Percentiles rank a stretch among this genome's conserved stretches.
Evolutionary conservation across 352 stramenopile species (phyloP).

Genomic region (Halophytophthora batemanensis): DNA sequence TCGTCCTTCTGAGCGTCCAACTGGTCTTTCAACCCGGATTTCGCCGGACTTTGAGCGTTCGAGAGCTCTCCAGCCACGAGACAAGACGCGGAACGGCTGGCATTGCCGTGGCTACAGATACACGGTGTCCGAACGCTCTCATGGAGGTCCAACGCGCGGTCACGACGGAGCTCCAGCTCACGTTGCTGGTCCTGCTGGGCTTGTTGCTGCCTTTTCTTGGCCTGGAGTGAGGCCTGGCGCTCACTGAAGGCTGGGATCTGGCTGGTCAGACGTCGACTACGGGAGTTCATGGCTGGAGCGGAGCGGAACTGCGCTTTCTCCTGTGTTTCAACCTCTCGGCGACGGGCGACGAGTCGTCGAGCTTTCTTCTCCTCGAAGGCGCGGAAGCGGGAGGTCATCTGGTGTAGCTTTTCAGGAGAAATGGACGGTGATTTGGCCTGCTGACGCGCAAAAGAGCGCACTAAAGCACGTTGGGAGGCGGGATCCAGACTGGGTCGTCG

Average conservation of each 20-base stretch:
- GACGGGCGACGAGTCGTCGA: conserved; percentile 23
- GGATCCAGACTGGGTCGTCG: conserved; percentile 8
- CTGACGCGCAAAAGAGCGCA: conserved; percentile 12
- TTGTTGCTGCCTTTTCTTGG: conserved; percentile 29
- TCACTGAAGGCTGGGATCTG: conserved; percentile 39
- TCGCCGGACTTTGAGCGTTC: conserved; percentile 4
- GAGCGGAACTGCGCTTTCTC: conserved; percentile 24
- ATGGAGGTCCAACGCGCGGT: conserved; percentile 29
- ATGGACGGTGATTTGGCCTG: conserved; percentile 13
- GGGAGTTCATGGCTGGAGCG: conserved; percentile 32
- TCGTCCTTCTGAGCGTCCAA: too few species aligned
- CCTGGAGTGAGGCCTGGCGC: conserved; percentile 24
- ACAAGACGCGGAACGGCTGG: conserved; percentile 11
- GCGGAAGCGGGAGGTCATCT: conserved; percentile 39
- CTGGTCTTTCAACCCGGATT: not conserved
- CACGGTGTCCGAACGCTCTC: conserved; percentile 38
- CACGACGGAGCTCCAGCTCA: conserved; percentile 15
- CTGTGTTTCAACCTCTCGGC: conserved; percentile 33
- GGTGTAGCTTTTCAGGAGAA: conserved; percentile 24
- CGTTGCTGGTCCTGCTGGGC: conserved; percentile 19
- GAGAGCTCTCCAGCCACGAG: conserved; percentile 10
- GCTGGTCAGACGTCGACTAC: conserved; percentile 34
- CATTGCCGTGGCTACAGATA: conserved; percentile 39
- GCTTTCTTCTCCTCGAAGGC: conserved; percentile 35
- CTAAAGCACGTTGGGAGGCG: conserved; percentile 8